These are phyloP conservation scores for Moesziomyces sp. DNA, from an alignment of 1,284 basidiomycete genomes.

Conservation along the genomic window DNA sequence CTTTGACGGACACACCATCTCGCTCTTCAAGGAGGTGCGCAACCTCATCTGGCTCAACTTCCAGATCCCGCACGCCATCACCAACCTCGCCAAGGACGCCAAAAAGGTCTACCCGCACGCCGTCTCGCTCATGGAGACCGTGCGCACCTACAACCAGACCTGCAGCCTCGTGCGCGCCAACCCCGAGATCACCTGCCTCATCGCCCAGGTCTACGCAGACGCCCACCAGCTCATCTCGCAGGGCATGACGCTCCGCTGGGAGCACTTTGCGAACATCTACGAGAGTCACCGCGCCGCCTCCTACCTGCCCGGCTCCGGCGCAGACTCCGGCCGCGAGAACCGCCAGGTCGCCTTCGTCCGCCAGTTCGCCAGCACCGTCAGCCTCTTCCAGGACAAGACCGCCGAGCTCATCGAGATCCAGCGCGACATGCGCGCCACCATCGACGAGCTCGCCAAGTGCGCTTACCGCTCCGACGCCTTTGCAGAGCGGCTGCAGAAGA, in stretches of 20 bases:
- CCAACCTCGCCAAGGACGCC: constrained; percentile 96
- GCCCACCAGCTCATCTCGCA: constrained; percentile 56
- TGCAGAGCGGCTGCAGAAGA: constrained; percentile 78
- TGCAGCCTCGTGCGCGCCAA: constrained; percentile 83
- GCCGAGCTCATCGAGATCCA: constrained; percentile 91
- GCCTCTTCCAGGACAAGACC: constrained; percentile 83
- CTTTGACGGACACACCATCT: constrained; percentile 97
- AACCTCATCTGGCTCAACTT: constrained; percentile 95
- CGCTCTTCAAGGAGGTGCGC: constrained; percentile 96
- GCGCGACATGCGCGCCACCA: constrained; percentile 81
- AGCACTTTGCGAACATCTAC: constrained; percentile 76
- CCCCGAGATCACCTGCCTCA: constrained; percentile 87
- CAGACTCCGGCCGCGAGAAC: constrained; percentile 73
- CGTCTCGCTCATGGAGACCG: constrained; percentile 92
- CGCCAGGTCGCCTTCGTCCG: constrained; percentile 91
- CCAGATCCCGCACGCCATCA: constrained; percentile 91
- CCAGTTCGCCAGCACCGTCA: constrained; percentile 92
- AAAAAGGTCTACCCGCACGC: constrained; percentile 98
- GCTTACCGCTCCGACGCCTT: constrained; percentile 85
- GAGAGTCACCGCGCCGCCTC: constrained; percentile 72
- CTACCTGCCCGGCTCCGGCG: constrained; percentile 56
- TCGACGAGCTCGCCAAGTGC: constrained; percentile 81
- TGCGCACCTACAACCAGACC: constrained; percentile 94
- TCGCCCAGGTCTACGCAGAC: constrained; percentile 59
- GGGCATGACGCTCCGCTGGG: constrained; percentile 90